Conservation (phyloP, 73 alveolate genomes). For the Paramecium sonneborni region DNA sequence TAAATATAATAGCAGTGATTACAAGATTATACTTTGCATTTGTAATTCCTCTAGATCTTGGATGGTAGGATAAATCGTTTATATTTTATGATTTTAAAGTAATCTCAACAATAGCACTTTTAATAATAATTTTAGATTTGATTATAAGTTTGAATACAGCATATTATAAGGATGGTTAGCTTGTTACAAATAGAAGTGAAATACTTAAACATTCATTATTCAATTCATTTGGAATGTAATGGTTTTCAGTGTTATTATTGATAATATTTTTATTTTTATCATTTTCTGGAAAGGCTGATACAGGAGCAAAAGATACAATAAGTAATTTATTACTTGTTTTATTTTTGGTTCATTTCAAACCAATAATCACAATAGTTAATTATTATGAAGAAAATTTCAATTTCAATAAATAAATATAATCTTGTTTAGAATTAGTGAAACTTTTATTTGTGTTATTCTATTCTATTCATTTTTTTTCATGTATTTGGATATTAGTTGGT, state of each 20-base stretch:
- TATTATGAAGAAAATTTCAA: constrained; percentile 26
- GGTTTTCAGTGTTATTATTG: not conserved
- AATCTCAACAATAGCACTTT: not conserved
- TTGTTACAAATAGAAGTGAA: not conserved
- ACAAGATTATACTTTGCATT: constrained; percentile 3
- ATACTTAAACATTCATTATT: not conserved
- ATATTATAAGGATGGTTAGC: not conserved
- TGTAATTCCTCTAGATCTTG: constrained; percentile 31
- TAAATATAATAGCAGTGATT: not conserved
- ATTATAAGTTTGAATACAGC: not conserved
- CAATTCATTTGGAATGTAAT: constrained; percentile 8
- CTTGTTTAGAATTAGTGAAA: constrained; percentile 28
- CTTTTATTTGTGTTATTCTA: constrained; percentile 21
- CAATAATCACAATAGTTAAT: not conserved
- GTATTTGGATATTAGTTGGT: constrained; percentile 57
- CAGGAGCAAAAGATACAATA: not conserved
- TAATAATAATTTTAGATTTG: not conserved
- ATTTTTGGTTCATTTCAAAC: not conserved
- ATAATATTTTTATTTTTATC: not conserved
- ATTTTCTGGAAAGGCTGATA: not conserved
- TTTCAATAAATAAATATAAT: not conserved
- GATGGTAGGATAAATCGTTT: not conserved
- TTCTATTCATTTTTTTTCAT: constrained; percentile 46
- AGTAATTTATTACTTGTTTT: not conserved
- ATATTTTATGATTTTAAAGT: not conserved